Evolutionary conservation across 257 asterid genomes (phyloP), one percentile per base, ranked within the genome.

Genomic region (Coffea canephora): DNA sequence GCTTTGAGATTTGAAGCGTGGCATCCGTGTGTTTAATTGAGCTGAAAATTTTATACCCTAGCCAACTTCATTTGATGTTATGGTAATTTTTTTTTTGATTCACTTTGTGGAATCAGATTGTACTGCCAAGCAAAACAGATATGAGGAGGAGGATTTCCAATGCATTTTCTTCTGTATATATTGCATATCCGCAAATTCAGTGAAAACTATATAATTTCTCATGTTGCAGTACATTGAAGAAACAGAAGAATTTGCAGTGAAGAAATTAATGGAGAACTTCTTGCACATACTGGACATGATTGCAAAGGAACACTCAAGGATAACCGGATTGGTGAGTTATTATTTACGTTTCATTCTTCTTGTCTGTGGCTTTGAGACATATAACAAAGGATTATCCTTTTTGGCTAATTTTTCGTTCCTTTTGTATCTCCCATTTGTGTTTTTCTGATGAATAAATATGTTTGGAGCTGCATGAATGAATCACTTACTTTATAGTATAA

Each of bases 221-320:
- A 27, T 83, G 72, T 71, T 83, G 74, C 92, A 95, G 99, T 94
- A 91, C 90, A 94, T 96, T 74, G 90, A 88, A 69, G 99, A 96
- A 93, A 89, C 99, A 1, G 98, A 96, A 90, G n/a, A n/a, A n/a
- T n/a, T n/a, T n/a, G n/a, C n/a, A n/a, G n/a, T 92, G 95, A 90
- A 88, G 87, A 98, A 97, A 75, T 86, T 92, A 83, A 86, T 75
- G 88, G 95, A 90, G 82, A 96, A 96, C 92, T 87, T 86, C 92
- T 87, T 86, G n/a, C 95, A 89, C 76, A 87, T 94, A 81, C 83
- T 92, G 77, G 97, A 96, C 73, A 79, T 81, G 82, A 91, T 96
- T 80, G 89, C 96, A 49, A 77, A 82, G 80, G 88, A 91, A 76
- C 68, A 76, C 71, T 89, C 98, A 23, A 92, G 99, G 85, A 90